Evolutionary conservation across 148 eudicot species (phyloP).

Genomic region (Vaccinium myrtillus): DNA sequence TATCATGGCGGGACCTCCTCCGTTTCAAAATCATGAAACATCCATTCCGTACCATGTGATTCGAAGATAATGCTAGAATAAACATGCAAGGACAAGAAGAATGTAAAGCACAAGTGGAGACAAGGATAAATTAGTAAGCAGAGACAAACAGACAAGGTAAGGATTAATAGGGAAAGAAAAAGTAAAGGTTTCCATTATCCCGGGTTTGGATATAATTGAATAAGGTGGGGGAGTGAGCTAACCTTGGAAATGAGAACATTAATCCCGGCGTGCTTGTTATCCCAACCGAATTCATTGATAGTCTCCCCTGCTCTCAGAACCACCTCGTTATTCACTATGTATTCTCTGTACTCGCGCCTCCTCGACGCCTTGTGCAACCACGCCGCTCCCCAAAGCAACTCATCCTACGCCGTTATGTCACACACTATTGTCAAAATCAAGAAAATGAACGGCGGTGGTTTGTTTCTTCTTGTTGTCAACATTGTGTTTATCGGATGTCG

Average conservation of each 20-base stretch:
- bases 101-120: constrained; percentile 13
- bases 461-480: background rate
- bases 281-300: constrained; percentile 96
- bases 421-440: background rate
- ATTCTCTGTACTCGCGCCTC: constrained; percentile 71
- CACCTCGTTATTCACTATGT: constrained; percentile 80
- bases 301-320: constrained; percentile 77
- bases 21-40: constrained; percentile 14
- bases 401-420: constrained; percentile 45
- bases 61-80: constrained; percentile 13
- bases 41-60: constrained; percentile 52
- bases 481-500: too few species aligned
- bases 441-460: background rate
- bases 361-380: constrained; percentile 97
- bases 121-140: constrained; percentile 27
- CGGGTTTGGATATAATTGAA: background rate
- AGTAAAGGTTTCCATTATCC: constrained; percentile 2
- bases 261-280: constrained; percentile 96
- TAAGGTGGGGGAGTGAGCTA: background rate
- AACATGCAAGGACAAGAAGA: constrained; percentile 17
- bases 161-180: too few species aligned
- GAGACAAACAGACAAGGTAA: constrained; percentile 1
- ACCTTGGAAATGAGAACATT: constrained; percentile 96
- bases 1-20: constrained; percentile 12
- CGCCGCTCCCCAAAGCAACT: constrained; percentile 96